Evolutionary conservation across 2,329 filamentous ascomycete species (phyloP).

Genomic region (Aspergillus spinulosporus): DNA sequence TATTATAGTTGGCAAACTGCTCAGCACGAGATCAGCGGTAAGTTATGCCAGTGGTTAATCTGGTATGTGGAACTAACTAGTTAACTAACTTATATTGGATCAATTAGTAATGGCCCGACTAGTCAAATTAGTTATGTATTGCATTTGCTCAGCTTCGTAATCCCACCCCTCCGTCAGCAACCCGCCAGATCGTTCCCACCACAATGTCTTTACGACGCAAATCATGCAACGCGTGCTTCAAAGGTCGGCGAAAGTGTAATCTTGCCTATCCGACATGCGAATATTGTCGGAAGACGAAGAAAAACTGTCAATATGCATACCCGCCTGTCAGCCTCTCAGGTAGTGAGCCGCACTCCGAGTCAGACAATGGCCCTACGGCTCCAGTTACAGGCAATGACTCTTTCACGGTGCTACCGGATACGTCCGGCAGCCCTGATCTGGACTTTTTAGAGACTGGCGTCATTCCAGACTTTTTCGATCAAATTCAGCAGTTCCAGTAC

Average conservation of each 20-base stretch:
- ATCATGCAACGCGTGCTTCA: constrained; percentile 9
- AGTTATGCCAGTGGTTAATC: too few relatives aligned
- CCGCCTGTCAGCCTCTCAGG: neutral
- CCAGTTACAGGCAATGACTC: neutral
- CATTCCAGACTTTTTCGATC: neutral
- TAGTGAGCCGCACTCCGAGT: too few relatives aligned
- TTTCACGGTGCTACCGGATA: neutral
- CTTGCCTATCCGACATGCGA: constrained; percentile 5
- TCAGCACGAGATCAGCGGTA: too few relatives aligned
- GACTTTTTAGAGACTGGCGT: neutral
- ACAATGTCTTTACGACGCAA: constrained; percentile 10
- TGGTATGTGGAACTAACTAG: too few relatives aligned
- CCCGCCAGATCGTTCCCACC: neutral
- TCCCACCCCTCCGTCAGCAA: neutral
- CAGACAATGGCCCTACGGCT: neutral
- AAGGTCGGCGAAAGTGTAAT: constrained; percentile 8
- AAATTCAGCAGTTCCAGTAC: neutral
- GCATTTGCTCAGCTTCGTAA: too few relatives aligned
- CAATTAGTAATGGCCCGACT: too few relatives aligned
- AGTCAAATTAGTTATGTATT: too few relatives aligned
- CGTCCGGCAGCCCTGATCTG: neutral
- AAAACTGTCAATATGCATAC: constrained; percentile 7
- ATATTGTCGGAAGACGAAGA: constrained; percentile 3
- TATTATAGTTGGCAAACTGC: too few relatives aligned
- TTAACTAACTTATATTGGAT: too few relatives aligned